Base-by-base conservation (phyloP, 1,284 basidiomycete genomes). In the Amylostereum areolatum region DNA sequence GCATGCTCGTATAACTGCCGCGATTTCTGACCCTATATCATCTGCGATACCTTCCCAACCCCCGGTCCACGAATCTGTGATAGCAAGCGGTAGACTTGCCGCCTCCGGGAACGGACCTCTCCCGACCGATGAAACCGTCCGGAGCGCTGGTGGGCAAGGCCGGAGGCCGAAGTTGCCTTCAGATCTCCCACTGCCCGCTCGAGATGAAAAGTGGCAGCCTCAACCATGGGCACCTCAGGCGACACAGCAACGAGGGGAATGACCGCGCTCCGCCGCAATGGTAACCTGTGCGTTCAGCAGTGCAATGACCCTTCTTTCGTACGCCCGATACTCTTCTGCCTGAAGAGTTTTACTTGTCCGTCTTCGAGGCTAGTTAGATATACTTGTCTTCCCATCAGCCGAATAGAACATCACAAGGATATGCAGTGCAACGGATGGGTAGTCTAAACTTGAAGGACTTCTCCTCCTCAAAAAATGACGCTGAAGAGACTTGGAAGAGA, bases 181-280 rank as follows among this genome's bases (percentile, higher is more conserved):
- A 28, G 45, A 47, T 9, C 32, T 55, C 12, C 46, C 52, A 18
- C 29, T 11, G 29, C 9, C 43, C 27, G 42, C 35, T 39, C 37
- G 34, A 33, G 53, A 55, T 30, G 43, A n/a, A 45, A 49, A 52
- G 18, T 55, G 54, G 54, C 53, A 55, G 40, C 54, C 54, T 3
- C 49, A 55, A 30, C 18, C 50, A 12, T 55, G 54, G 53, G 43
- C 43, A 7, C 53, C 54, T 12, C 45, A 46, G n/a, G 18, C 43
- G 5, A 34, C 28, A 18, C 45, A 37, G 2, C 46, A 41, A 30
- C 37, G 45, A 3, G 28, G 49, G 12, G 35, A 37, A 18, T 50
- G 39, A 50, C 10, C 31, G n/a, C 29, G 11, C 27, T n/a, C n/a
- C n/a, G n/a, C n/a, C n/a, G 6, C n/a, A 9, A 6, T n/a, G 6